Evolutionary conservation across 768 basidiomycete species (phyloP), one percentile per base, ranked within the genome.

Genomic region (Russula brevipes): DNA sequence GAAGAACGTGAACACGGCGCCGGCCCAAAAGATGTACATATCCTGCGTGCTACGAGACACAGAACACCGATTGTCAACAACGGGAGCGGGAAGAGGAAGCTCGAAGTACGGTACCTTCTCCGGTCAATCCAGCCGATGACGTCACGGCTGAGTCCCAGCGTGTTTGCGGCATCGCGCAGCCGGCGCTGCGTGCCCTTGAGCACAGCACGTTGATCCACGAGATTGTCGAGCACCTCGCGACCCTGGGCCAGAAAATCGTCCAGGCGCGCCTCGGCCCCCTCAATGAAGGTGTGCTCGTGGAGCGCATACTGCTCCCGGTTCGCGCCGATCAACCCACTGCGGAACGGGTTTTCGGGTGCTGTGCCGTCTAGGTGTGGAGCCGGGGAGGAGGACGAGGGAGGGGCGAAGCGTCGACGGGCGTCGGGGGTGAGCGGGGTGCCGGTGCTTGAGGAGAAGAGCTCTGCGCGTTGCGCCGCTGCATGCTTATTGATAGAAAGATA

Each of bases 101-200:
- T n/a, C n/a, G 36, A 24, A 80, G 12, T 12, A 12, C 84, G 62
- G 24, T 65, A 93, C 94, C 92, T 97, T 74, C 97, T 80, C 66
- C 87, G 83, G 72, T 99, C 97, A 67, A 99, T 95, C 93, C 95
- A 99, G 7, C 91, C 87, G 73, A 99, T 98, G 39, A 96, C 95
- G 72, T 96, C 84, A 64, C 94, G 81, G 73, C 94, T 94, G 72
- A 98, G 76, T 0, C 97, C 97, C 62, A 99, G 76, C 31, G 94
- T 97, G 74, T 97, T 98, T 52, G 95, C 97, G 47, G 93, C 88
- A 72, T 91, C 88, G 60, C 97, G 75, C 54, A 99, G 75, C 59
- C 91, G 81, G 68, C 85, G 82, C 72, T 92, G 89, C 0, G 97
- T 98, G n/a, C 93, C 95, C 75, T 98, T 98, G 62, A 99, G 78